Evolutionary conservation across 2,329 filamentous ascomycete genomes (phyloP), one percentile per base, ranked within the genome.

Genomic region (Colletotrichum australisinense): DNA sequence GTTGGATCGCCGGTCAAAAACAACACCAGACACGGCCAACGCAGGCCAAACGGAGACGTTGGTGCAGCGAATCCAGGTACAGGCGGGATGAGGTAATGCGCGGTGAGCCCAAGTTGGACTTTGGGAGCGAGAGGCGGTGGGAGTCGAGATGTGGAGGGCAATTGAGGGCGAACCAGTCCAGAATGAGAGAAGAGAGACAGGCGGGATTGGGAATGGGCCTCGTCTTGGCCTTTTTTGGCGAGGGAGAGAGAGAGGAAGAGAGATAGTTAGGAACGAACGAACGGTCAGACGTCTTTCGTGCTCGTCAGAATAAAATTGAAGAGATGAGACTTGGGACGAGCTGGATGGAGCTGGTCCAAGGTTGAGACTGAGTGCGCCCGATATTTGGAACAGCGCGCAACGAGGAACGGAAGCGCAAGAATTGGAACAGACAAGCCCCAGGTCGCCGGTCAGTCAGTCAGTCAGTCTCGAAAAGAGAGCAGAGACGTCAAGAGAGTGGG

Each of bases 251-350:
- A 67, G 66, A 63, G 9, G 35, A 56, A 49, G 64, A 53, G 65
- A 24, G 12, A 72, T n/a, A 28, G 58, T 19, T 59, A 64, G 67
- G 56, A 32, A 64, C n/a, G 59, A 69, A 57, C 55, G 59, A 69
- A 42, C 70, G 70, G 67, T 73, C 67, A 71, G 71, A 73, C 67
- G 65, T 56, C 46, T 19, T 19, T 60, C 22, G 49, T 62, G 46
- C 28, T 73, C 55, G 72, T 73, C 62, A 62, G 52, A 74, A 72
- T 75, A 72, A 77, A 74, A 68, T 77, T 77, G 76, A 75, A 73
- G 75, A 76, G 76, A 77, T 77, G 75, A 77, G 75, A 72, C 74
- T 68, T 76, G 64, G 66, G 75, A 75, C 70, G 71, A 75, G 74
- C 38, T 42, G 38, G 38, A 42, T 42, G 38, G 38, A 42, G 38